Base-by-base conservation (phyloP, 768 basidiomycete species). In the Asterophora parasitica region DNA sequence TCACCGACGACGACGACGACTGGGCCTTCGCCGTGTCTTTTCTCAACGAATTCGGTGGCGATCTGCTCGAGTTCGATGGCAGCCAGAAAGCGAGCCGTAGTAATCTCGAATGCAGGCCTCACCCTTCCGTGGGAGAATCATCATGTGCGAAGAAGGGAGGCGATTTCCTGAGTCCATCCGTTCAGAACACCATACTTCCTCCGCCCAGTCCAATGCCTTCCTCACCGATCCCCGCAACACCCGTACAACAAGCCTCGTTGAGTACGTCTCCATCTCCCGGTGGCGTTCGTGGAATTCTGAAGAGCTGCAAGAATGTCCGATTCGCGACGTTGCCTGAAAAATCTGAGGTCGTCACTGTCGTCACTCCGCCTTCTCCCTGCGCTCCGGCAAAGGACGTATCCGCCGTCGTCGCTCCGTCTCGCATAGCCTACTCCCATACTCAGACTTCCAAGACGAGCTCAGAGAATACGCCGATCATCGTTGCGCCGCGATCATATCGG, bases 231-330 rank as follows among this genome's bases (percentile, higher is more conserved):
- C 52, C 51, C 39, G 44, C 51, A 7, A 51, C 50, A 23, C 58
- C 58, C 28, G 57, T 58, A 28, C 61, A 60, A 9, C 53, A 60
- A 15, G 53, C 60, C 9, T 57, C 57, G 31, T 31, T 52, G 15
- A 27, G 48, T 7, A 45, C 50, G 9, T 43, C 53, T 10, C 56
- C 60, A 16, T 60, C 60, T 4, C 61, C 53, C 27, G 34, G 49
- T 34, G 47, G 44, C 15, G 57, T 63, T 19, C 62, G 65, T 17
- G 65, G 70, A 32, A 69, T 72, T 28, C 58, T 72, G 30, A 72
- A 70, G 49, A 63, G 60, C 46, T 63, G 58, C 58, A 75, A 70
- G 49, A 73, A 64, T 34, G 74, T 76, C 46, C 69, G 73, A 36
- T 76, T 76, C 53, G 68, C 68, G 11, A 64, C 65, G 36, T 54